These are phyloP conservation scores for Fusarium sp. DNA, from an alignment of 2,329 filamentous ascomycete genomes.

Conservation along the genomic window DNA sequence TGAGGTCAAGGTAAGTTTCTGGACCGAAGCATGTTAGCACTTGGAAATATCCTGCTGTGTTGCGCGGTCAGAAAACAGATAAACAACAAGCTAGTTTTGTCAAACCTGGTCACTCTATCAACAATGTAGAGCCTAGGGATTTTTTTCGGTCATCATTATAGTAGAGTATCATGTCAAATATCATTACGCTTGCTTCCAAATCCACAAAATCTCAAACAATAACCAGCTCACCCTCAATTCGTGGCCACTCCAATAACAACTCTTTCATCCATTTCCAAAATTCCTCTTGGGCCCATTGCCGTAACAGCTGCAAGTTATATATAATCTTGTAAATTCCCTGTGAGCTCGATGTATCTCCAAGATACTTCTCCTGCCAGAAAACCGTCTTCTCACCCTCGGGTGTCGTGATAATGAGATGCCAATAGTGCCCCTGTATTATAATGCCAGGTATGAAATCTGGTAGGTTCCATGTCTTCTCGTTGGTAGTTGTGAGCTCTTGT, in stretches of 20 bases:
- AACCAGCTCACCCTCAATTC: neutral
- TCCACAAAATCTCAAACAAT: neutral
- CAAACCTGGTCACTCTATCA: neutral
- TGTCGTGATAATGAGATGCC: neutral
- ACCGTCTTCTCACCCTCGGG: neutral
- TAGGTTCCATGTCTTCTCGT: neutral
- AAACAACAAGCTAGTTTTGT: fast-evolving
- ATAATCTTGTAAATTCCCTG: neutral
- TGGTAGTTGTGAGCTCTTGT: neutral
- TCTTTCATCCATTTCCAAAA: neutral
- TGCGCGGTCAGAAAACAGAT: neutral
- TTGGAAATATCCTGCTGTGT: neutral
- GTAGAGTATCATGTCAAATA: neutral
- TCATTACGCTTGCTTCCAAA: neutral
- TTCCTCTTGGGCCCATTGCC: neutral
- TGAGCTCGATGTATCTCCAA: neutral
- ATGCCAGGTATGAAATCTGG: neutral
- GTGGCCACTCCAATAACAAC: neutral
- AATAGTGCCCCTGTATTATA: neutral
- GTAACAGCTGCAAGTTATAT: neutral
- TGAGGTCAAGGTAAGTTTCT: too few species aligned
- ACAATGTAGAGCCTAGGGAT: fast-evolving
- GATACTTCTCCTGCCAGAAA: neutral
- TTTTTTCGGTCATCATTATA: neutral
- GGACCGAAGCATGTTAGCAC: too few species aligned